Evolutionary conservation across 305 asterid genomes (phyloP).

Genomic region (Fraxinus greggii): DNA sequence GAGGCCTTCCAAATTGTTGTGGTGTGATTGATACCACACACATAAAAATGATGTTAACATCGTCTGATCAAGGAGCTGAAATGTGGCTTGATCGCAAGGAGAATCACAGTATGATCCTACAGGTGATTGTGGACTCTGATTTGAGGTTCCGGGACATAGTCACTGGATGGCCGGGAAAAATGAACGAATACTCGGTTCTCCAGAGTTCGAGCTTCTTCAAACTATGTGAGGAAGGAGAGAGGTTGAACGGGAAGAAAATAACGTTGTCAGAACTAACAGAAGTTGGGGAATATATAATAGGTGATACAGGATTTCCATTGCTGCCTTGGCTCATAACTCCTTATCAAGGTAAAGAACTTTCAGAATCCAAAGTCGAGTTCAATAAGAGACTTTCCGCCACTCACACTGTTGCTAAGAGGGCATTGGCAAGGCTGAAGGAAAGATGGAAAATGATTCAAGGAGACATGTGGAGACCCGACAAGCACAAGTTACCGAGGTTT

Average conservation of each 20-base stretch:
- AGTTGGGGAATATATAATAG: slow-evolving; percentile 64
- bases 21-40: slow-evolving; percentile 80
- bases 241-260: slow-evolving; percentile 41
- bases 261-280: slow-evolving; percentile 38
- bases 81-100: slow-evolving; percentile 61
- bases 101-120: slow-evolving; percentile 84
- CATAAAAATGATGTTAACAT: slow-evolving; percentile 63
- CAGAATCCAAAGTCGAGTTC: slow-evolving; percentile 49
- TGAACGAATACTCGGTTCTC: slow-evolving; percentile 55
- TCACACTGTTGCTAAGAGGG: slow-evolving; percentile 56
- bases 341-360: slow-evolving; percentile 48
- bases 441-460: slow-evolving; percentile 85
- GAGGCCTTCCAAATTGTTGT: slow-evolving; percentile 83
- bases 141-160: slow-evolving; percentile 66
- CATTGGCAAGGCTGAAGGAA: slow-evolving; percentile 64
- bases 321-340: slow-evolving; percentile 90
- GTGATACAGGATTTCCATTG: slow-evolving; percentile 64
- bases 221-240: slow-evolving; percentile 57
- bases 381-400: slow-evolving; percentile 55
- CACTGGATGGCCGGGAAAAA: slow-evolving; percentile 81
- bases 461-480: slow-evolving; percentile 93
- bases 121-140: slow-evolving; percentile 70
- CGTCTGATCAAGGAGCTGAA: slow-evolving; percentile 62
- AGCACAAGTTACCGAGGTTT: slow-evolving; percentile 78
- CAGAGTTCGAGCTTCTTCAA: slow-evolving; percentile 53